Conservation (phyloP, 1,284 basidiomycete species). For the Cerrena zonata region DNA sequence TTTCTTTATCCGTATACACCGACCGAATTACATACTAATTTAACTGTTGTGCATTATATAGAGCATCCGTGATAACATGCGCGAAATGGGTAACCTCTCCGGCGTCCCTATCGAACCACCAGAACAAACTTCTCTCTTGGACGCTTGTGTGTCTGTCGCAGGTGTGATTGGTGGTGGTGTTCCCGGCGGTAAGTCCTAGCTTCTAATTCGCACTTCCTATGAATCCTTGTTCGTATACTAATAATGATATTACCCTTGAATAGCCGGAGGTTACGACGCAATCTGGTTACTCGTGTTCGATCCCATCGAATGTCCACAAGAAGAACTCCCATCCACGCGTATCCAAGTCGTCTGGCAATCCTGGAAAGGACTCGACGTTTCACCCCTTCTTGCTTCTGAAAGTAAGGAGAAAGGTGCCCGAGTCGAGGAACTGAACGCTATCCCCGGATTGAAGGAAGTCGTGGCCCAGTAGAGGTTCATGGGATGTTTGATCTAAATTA, state of each 20-base stretch:
- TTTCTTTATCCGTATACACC: too few relatives aligned
- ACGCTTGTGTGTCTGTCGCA: constrained; percentile 68
- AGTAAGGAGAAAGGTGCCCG: constrained; percentile 69
- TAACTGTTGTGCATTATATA: too few relatives aligned
- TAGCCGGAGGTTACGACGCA: constrained; percentile 95
- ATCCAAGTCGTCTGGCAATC: constrained; percentile 72
- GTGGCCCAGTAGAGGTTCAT: too few relatives aligned
- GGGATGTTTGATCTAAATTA: too few relatives aligned
- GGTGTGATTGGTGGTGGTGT: constrained; percentile 94
- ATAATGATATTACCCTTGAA: background rate
- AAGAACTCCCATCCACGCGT: constrained; percentile 27
- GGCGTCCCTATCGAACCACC: constrained; percentile 88
- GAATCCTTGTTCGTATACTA: background rate
- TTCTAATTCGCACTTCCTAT: constrained; percentile 6
- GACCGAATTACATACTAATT: too few relatives aligned
- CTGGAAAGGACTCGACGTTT: constrained; percentile 73
- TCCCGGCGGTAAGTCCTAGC: constrained; percentile 70
- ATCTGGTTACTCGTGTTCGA: constrained; percentile 86
- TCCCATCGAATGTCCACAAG: constrained; percentile 42
- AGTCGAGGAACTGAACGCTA: constrained; percentile 53
- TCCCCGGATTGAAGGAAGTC: constrained; percentile 57
- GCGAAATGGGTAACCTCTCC: constrained; percentile 76
- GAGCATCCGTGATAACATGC: constrained; percentile 79
- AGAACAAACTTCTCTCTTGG: constrained; percentile 84
- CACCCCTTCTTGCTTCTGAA: constrained; percentile 74